Conservation (phyloP, 179 eudicot species). For the Silene coronaria region DNA sequence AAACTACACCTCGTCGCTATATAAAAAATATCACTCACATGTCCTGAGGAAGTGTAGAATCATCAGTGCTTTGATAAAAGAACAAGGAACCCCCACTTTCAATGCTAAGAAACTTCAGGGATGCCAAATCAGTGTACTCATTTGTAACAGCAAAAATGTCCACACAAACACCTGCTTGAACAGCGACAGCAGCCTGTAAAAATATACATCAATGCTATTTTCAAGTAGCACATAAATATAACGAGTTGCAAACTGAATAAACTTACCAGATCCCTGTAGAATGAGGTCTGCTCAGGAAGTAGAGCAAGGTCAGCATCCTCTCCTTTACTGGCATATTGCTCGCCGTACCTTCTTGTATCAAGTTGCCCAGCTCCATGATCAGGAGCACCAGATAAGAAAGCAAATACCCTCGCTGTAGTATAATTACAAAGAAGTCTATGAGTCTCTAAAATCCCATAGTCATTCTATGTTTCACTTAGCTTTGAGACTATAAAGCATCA, state of each 20-base stretch:
- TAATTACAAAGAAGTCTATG: not conserved
- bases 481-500: constrained; percentile 5
- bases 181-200: constrained; percentile 96
- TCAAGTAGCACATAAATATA: not conserved
- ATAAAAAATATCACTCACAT: constrained; percentile 65
- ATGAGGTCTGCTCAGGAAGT: constrained; percentile 97
- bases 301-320: constrained; percentile 98
- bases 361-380: constrained; percentile 94
- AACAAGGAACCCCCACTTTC: constrained; percentile 95
- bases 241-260: constrained; percentile 12
- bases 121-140: constrained; percentile 95
- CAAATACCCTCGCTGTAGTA: constrained; percentile 84
- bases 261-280: constrained; percentile 82
- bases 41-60: constrained; percentile 96
- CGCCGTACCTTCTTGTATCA: constrained; percentile 92
- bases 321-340: constrained; percentile 97
- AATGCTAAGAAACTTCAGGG: constrained; percentile 84
- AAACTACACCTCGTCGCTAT: not conserved
- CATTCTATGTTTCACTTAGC: constrained; percentile 1
- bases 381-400: constrained; percentile 95
- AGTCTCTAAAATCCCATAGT: constrained; percentile 1
- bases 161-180: constrained; percentile 98
- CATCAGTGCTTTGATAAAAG: constrained; percentile 79
- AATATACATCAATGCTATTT: constrained; percentile 38
- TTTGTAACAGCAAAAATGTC: constrained; percentile 95